phyloP scores from a whole-genome alignment of 192 early-diverging fungal species.

The Podila minutissima region DNA sequence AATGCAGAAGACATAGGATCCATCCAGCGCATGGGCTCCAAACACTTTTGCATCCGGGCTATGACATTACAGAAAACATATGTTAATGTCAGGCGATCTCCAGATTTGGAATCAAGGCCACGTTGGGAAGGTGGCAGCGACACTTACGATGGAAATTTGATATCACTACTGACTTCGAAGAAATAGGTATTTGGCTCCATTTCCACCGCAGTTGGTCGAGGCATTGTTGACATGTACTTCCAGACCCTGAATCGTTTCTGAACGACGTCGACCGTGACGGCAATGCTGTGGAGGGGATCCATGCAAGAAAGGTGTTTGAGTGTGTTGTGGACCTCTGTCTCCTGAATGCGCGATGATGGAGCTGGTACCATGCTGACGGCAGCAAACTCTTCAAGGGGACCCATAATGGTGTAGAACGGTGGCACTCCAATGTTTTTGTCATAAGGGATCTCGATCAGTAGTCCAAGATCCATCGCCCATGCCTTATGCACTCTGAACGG shows the following conservation, averaged over 20 bases:
- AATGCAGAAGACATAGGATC: conserved; percentile 35
- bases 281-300: conserved; percentile 10
- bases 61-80: conserved; percentile 1
- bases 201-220: conserved; percentile 5
- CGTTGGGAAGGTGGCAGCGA: too few species aligned
- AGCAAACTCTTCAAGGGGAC: conserved; percentile 57
- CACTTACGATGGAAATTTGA: conserved; percentile 30
- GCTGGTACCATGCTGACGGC: conserved; percentile 27
- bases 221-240: conserved; percentile 25
- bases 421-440: conserved; percentile 20
- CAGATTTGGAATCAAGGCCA: not conserved
- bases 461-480: conserved; percentile 58
- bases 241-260: conserved; percentile 24
- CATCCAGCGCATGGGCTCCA: conserved; percentile 41
- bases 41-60: conserved; percentile 30
- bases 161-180: conserved; percentile 24
- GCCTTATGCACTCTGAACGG: conserved; percentile 52
- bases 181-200: conserved; percentile 26
- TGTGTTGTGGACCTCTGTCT: conserved; percentile 30
- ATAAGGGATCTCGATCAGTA: conserved; percentile 49
- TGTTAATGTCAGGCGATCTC: not conserved
- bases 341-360: conserved; percentile 8
- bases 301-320: conserved; percentile 13
- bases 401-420: conserved; percentile 54
- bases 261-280: conserved; percentile 24